Base-by-base conservation (phyloP, 495 filamentous ascomycete species). In the Penicillium ucsense region DNA sequence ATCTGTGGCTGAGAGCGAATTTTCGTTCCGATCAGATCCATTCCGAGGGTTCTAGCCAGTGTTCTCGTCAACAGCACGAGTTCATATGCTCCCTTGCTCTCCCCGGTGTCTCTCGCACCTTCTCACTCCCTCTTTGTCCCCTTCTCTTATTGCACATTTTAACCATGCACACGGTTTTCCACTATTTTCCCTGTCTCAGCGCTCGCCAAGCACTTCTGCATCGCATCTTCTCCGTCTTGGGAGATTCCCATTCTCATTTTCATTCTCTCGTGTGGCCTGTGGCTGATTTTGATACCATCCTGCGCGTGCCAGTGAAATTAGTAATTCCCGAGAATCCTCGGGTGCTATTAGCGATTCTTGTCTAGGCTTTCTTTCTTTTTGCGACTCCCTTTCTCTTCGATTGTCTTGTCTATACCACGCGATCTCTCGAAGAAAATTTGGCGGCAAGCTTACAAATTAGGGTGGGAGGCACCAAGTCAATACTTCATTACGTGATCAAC, bases 1-100 rank as follows among this genome's bases (percentile, higher is more conserved):
- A 5, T 56, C 61, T 6, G 53, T 63, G 32, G 56, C 64, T 38
- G 62, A 59, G 34, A 57, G 56, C 38, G 70, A 66, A 41, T 32
- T 53, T n/a, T 63, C 53, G 6, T 67, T 51, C 45, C 68, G 60
- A 29, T 54, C 62, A 12, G 66, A 73, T 54, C 64, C 60, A 0
- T 73, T 69, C 41, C 59, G 63, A 3, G 68, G 68, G 7, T 72
- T 72, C 35, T 72, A 57, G 28, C 11, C 32, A n/a, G 34, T 11
- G 10, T 10, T 1, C 34, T 35, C 1, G 36, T 34, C n/a, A 27
- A 33, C 4, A 34, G 35, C 30, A 31, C 6, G 38, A 11, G 30
- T 46, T 32, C 12, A 34, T 43, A 36, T 43, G 29, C 36, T 38
- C n/a, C 8, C 40, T 46, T 30, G 11, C 40, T 46, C 31, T 39